Base-by-base conservation (phyloP, 306 rosid species). In the Casuarina equisetifolia region DNA sequence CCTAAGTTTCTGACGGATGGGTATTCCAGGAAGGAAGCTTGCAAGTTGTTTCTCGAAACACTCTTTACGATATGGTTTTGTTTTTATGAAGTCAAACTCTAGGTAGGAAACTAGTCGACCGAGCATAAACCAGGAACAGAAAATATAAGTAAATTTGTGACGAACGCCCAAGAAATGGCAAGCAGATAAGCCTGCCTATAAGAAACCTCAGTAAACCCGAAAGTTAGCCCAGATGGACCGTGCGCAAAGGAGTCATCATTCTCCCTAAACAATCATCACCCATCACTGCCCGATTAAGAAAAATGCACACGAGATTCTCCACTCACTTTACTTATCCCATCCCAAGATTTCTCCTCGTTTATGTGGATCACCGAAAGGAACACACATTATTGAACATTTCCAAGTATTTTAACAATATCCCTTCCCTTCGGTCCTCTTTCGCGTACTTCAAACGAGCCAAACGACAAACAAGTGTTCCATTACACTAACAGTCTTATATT, bases 381-480 rank as follows among this genome's bases (percentile, higher is more conserved):
- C 38, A 58, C 20, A 58, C 8, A 15, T 20, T 19, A 58, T 58
- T 58, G 64, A 58, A 58, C 38, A 1, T 25, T 58, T 25, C 39
- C 8, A 58, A 58, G 35, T 58, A 25, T 58, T 58, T 58, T 19
- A 58, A 58, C 64, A 58, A 58, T 58, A 19, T 58, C 64, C 64
- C 64, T 19, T 58, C 64, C 64, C 8, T 58, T 20, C 20, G 8
- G 36, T 58, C 15, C 1, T 3, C 16, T 19, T 20, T 20, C 64
- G 9, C 9, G 4, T 8, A 20, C 35, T 19, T 0, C 11, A 58
- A 25, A 58, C 4, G 64, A 9, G 1, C 39, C 39, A 8, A 58
- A 58, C 32, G 64, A 58, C 64, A 58, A 58, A 20, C 64, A 25
- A 58, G 25, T 58, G 12, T 19, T 58, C 3, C 16, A 15, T 57